Conservation (phyloP, 805 yeast species). For the Lachancea fermentati region DNA sequence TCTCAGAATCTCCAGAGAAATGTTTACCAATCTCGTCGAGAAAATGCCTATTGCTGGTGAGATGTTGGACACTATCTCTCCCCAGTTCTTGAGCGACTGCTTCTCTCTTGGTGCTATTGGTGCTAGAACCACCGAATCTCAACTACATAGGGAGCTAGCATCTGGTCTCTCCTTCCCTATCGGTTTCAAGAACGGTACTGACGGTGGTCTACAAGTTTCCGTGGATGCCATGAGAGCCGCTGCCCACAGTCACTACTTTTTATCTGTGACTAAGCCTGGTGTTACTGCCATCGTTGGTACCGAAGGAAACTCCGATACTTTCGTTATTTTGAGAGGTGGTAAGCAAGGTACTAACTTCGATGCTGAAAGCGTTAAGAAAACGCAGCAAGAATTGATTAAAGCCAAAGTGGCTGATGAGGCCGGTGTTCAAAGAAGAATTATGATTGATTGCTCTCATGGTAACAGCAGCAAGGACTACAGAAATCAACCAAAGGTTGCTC, state of each 20-base stretch:
- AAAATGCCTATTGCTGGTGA: constrained; percentile 92
- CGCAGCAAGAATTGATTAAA: constrained; percentile 53
- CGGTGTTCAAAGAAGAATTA: constrained; percentile 56
- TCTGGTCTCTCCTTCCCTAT: constrained; percentile 97
- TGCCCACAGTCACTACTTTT: constrained; percentile 86
- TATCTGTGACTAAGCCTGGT: constrained; percentile 94
- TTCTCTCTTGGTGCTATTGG: constrained; percentile 98
- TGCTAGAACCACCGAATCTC: constrained; percentile 98
- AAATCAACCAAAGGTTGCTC: constrained; percentile 89
- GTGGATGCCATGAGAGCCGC: constrained; percentile 93
- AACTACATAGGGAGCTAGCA: constrained; percentile 93
- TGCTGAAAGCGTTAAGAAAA: constrained; percentile 60
- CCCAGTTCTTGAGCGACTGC: constrained; percentile 88
- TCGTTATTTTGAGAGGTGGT: constrained; percentile 93
- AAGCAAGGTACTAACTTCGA: constrained; percentile 89
- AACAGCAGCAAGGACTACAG: constrained; percentile 86
- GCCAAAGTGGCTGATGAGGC: constrained; percentile 42
- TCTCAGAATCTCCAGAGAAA: constrained; percentile 76
- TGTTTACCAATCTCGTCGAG: constrained; percentile 78
- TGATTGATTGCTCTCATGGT: constrained; percentile 98
- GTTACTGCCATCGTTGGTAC: constrained; percentile 94
- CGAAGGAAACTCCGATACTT: constrained; percentile 85
- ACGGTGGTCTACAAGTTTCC: constrained; percentile 91
- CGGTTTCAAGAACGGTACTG: constrained; percentile 98
- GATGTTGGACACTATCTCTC: constrained; percentile 96